phyloP scores from a whole-genome alignment of 805 yeast genomes.

The Candida incommunis region DNA sequence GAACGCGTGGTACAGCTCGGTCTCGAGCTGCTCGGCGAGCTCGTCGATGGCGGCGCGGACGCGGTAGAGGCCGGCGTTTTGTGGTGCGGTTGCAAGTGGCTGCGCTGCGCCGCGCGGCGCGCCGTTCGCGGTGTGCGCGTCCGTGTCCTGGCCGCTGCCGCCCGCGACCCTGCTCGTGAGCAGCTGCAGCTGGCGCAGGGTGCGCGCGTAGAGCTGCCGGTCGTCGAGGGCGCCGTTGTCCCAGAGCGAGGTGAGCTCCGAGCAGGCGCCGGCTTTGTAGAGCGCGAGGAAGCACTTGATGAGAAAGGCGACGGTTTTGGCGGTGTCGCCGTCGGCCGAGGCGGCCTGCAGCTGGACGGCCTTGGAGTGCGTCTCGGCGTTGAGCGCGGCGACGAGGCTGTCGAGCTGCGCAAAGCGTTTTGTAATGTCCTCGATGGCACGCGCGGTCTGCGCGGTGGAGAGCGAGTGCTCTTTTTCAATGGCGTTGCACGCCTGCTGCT shows the following conservation, averaged over 20 bases:
- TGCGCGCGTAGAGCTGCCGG: conserved; percentile 51
- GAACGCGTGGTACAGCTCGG: conserved; percentile 51
- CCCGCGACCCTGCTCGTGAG: conserved; percentile 46
- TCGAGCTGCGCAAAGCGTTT: conserved; percentile 24
- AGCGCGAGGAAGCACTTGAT: conserved; percentile 69
- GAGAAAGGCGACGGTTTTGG: conserved; percentile 56
- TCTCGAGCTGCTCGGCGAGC: conserved; percentile 67
- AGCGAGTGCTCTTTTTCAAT: conserved; percentile 55
- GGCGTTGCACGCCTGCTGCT: conserved; percentile 42
- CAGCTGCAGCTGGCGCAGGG: conserved; percentile 48
- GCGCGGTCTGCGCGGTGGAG: conserved; percentile 43
- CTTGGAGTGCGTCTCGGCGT: conserved; percentile 16
- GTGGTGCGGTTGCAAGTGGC: too few relatives aligned
- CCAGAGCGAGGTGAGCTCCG: conserved; percentile 44
- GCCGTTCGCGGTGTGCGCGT: conserved; percentile 6
- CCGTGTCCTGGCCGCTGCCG: too few relatives aligned
- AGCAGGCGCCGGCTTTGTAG: conserved; percentile 37
- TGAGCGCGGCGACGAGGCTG: conserved; percentile 17
- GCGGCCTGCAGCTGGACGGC: conserved; percentile 19
- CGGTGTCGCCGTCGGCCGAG: conserved; percentile 59
- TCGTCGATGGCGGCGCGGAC: conserved; percentile 40
- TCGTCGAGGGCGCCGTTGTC: conserved; percentile 36
- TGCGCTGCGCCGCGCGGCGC: not conserved
- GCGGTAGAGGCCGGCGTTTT: conserved; percentile 7
- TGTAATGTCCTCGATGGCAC: conserved; percentile 27